Evolutionary conservation across 345 rosid species (phyloP).

Genomic region (Eucalyptus rudis): DNA sequence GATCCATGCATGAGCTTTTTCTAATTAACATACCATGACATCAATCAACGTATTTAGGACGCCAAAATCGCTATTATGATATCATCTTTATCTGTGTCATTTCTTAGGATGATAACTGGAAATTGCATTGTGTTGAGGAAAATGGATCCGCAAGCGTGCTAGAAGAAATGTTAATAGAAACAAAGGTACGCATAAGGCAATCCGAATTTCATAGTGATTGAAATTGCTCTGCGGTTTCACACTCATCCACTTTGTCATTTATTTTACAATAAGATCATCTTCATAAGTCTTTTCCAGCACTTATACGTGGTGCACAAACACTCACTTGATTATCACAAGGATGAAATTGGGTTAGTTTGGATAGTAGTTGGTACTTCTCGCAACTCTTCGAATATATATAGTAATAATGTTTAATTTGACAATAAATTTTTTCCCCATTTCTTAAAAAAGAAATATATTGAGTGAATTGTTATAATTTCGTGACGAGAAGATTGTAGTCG

Average conservation of each 20-base stretch:
- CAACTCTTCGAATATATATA: background rate
- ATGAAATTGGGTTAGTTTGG: fast-evolving
- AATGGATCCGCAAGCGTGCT: background rate
- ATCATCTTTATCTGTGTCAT: background rate
- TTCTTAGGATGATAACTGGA: background rate
- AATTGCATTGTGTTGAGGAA: background rate
- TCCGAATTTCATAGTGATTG: too few species aligned
- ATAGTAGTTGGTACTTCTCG: fast-evolving
- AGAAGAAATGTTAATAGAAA: background rate
- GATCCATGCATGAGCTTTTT: background rate
- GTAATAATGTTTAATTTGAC: background rate
- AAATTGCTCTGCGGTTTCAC: background rate
- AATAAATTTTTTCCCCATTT: fast-evolving
- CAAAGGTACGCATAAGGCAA: too few species aligned
- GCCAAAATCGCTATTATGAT: background rate
- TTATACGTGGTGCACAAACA: too few species aligned
- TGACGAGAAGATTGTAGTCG: fast-evolving
- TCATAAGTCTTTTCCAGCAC: too few species aligned
- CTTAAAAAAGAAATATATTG: background rate
- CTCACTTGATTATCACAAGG: too few species aligned
- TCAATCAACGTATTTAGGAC: background rate
- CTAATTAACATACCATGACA: background rate
- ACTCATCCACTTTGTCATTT: background rate
- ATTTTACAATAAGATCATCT: too few species aligned
- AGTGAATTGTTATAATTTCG: fast-evolving